Percentiles rank a stretch among this genome's conserved stretches.
phyloP scores from a whole-genome alignment of 768 basidiomycete genomes.

The Agaricus sinodeliciosus region DNA sequence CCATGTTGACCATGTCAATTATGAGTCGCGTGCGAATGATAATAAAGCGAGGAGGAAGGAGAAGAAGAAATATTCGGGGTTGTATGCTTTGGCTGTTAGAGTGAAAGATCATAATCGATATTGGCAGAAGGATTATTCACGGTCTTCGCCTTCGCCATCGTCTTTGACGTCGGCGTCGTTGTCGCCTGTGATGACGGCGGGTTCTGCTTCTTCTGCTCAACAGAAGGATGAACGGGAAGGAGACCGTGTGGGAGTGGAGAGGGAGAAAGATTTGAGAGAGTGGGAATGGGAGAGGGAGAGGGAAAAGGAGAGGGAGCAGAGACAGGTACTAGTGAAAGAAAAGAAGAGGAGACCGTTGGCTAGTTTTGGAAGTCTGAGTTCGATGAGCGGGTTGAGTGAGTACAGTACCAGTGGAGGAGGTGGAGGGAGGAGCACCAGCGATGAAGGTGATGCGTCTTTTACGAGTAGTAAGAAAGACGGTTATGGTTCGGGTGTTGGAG shows the following conservation, averaged over 20 bases:
- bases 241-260: neutral
- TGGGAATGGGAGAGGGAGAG: neutral
- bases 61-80: neutral
- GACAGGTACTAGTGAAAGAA: neutral
- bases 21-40: neutral
- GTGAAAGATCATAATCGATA: neutral
- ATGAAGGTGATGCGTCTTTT: neutral
- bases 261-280: neutral
- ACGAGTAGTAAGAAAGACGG: neutral
- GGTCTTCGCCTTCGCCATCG: too few relatives aligned
- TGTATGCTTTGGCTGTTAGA: neutral
- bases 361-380: slow-evolving; percentile 1
- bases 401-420: neutral
- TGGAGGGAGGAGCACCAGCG: neutral
- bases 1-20: neutral
- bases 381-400: neutral
- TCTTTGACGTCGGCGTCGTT: too few relatives aligned
- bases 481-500: neutral
- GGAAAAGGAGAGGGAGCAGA: neutral
- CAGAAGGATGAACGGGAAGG: neutral
- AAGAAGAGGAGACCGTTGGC: neutral
- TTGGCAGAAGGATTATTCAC: neutral
- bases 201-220: too few relatives aligned
- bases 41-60: neutral
- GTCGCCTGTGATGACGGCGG: too few relatives aligned